Conservation (phyloP, 1,284 basidiomycete genomes). For the Cryptococcus jaspeensis region DNA sequence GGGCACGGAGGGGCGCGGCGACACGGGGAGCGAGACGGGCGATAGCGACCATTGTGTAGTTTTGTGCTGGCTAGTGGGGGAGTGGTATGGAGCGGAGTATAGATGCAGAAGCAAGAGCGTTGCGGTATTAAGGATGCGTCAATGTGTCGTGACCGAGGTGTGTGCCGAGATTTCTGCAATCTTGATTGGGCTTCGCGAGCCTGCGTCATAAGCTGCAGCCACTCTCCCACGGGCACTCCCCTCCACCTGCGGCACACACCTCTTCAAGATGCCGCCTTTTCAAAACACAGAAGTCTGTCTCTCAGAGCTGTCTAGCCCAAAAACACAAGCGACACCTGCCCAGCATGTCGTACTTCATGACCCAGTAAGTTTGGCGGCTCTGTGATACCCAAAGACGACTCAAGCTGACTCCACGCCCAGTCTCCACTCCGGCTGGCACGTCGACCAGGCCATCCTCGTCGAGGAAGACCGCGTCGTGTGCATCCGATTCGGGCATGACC, state of each 20-base stretch:
- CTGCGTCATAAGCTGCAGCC: too few species aligned
- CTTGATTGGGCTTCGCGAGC: too few species aligned
- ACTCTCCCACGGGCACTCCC: too few species aligned
- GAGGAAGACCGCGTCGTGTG: constrained; percentile 96
- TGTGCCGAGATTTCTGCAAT: too few species aligned
- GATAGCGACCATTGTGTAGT: background rate
- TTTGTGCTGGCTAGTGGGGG: too few species aligned
- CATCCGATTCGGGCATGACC: constrained; percentile 93
- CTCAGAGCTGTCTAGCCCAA: too few species aligned
- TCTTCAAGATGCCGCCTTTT: too few species aligned
- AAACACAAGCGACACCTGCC: background rate
- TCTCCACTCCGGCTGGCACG: constrained; percentile 93
- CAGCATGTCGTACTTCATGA: constrained; percentile 54
- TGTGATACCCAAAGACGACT: background rate
- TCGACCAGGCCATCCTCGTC: constrained; percentile 92
- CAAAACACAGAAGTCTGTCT: too few species aligned
- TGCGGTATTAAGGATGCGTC: background rate
- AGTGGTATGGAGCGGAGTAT: too few species aligned
- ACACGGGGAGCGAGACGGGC: constrained; percentile 19
- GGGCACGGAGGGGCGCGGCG: constrained; percentile 9
- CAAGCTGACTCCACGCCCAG: constrained; percentile 16
- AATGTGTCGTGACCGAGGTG: too few species aligned
- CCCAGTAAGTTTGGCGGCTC: constrained; percentile 43
- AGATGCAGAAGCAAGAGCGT: background rate
- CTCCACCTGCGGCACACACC: too few species aligned